Conservation (phyloP, 164 flowering plant genomes). For the Saururus chinensis region DNA sequence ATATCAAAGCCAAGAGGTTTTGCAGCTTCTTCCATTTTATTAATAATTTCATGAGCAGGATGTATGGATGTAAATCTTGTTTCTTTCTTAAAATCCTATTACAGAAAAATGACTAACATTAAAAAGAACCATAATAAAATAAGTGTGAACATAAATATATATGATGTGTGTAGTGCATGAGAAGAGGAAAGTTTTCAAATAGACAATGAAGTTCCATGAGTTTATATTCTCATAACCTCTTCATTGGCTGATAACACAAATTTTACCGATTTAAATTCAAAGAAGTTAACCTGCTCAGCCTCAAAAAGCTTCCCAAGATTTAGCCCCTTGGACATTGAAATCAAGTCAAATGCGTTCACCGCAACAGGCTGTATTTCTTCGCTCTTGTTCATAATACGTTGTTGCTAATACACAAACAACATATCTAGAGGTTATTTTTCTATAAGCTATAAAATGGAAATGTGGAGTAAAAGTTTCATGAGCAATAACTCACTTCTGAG, state of each 20-base stretch:
- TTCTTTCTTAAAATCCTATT: conserved; percentile 79
- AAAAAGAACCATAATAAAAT: too few relatives aligned
- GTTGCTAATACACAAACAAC: conserved; percentile 44
- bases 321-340: conserved; percentile 89
- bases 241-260: too few relatives aligned
- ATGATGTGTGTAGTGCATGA: too few relatives aligned
- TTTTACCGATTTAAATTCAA: not conserved
- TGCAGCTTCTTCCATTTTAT: conserved; percentile 91
- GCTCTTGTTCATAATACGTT: conserved; percentile 70
- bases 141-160: too few relatives aligned
- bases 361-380: conserved; percentile 76
- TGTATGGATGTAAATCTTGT: conserved; percentile 87
- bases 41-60: conserved; percentile 74
- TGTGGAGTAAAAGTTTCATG: too few relatives aligned
- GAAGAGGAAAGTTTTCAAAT: too few relatives aligned
- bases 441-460: too few relatives aligned
- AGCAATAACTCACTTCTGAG: conserved; percentile 86
- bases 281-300: conserved; percentile 57
- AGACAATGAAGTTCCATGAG: too few relatives aligned
- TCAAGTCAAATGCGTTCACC: conserved; percentile 95
- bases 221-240: too few relatives aligned
- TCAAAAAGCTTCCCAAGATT: conserved; percentile 88
- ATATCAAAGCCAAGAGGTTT: conserved; percentile 97
- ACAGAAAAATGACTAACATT: conserved; percentile 3
- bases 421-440: not conserved